Base-by-base conservation (phyloP, 2,329 filamentous ascomycete species). In the Cladorrhinum sp. region DNA sequence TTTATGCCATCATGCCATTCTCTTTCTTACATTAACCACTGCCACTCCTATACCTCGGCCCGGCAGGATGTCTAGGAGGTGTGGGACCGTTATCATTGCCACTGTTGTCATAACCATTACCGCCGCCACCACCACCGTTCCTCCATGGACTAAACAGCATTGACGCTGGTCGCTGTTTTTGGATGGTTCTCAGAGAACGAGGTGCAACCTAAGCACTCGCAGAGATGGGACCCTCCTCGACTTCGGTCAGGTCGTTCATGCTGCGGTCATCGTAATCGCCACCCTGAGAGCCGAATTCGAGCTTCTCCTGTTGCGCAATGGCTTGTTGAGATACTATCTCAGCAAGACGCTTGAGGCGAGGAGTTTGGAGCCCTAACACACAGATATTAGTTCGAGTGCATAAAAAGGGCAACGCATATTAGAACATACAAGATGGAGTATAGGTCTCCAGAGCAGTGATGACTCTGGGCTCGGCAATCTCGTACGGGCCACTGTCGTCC, bases 361-460 rank as follows among this genome's bases (percentile, higher is more conserved):
- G 94, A 62, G 93, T 97, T 90, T 97, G 93, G 55, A 97, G 86
- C 94, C 92, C 91, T 95, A 62, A 12, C 42, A 73, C 73, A 59
- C 69, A 21, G n/a, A n/a, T 63, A 60, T 65, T 62, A 66, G 65
- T n/a, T 53, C 8, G 48, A 14, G 2, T 28, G 39, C n/a, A 33
- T n/a, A 28, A 6, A 49, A 18, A 12, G n/a, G 48, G 21, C 16
- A 21, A 6, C 16, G 12, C 21, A 51, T 53, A 28, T 6, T 4
- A 3, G 30, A 33, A 57, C 90, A 84, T 82, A 95, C 94, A 99
- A 68, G 93, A 96, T 65, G 95, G 95, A 55, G 95, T 98, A 74
- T 99, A 99, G 14, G 95, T 99, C 79, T 99, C 95, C 67, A 99
- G 79, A 57, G 95, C 95, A 2, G 93, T 97, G 71, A 99, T 99